Evolutionary conservation across 148 eudicot genomes (phyloP).

Genomic region (Persicaria tinctoria): DNA sequence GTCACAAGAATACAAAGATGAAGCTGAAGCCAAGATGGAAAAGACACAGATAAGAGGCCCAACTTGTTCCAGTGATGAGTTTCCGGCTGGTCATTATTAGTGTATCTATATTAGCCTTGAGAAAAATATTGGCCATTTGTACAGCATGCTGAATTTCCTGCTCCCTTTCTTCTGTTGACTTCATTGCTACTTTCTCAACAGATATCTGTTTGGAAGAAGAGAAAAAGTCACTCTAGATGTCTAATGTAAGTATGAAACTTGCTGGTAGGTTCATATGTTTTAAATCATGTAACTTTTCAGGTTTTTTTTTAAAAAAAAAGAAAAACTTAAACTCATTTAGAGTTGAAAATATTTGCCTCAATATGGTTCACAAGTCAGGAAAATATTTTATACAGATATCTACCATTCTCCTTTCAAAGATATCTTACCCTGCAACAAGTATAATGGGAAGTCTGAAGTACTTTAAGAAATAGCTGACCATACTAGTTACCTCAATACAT

Average conservation of each 20-base stretch:
- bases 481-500: slow-evolving; percentile 61
- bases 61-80: slow-evolving; percentile 84
- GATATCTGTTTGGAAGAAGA: slow-evolving; percentile 45
- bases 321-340: background rate
- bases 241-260: background rate
- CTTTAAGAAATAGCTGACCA: background rate
- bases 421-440: background rate
- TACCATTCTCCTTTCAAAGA: background rate
- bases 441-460: background rate
- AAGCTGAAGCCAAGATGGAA: background rate
- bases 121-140: slow-evolving; percentile 71
- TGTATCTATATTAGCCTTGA: slow-evolving; percentile 60
- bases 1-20: background rate
- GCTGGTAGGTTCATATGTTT: background rate
- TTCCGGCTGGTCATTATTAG: slow-evolving; percentile 84
- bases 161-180: slow-evolving; percentile 76
- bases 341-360: background rate
- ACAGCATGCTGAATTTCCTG: slow-evolving; percentile 57
- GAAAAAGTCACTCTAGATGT: slow-evolving; percentile 8
- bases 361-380: background rate
- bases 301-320: background rate
- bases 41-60: slow-evolving; percentile 18
- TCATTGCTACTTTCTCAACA: slow-evolving; percentile 87
- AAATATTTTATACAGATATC: background rate
- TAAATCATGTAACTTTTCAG: background rate